Percentiles rank a stretch among this genome's conserved stretches.
Evolutionary conservation across 805 yeast species (phyloP).

Genomic region (Metahyphopichia silvanorum): DNA sequence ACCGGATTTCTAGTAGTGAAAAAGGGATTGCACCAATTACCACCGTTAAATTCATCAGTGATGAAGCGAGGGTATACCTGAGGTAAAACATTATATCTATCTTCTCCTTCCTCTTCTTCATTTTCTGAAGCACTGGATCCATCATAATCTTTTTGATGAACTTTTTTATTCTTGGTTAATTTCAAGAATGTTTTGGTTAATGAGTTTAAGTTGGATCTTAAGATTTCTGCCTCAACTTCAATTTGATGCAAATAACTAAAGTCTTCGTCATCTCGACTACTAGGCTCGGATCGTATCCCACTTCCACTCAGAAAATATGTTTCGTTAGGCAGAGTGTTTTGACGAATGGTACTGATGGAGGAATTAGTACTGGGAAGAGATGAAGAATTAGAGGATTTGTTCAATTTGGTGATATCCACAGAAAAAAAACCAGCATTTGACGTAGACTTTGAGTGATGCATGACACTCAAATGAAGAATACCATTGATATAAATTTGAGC

Average conservation of each 20-base stretch:
- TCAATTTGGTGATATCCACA: constrained; percentile 26
- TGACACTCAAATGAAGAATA: constrained; percentile 50
- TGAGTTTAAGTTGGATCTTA: constrained; percentile 29
- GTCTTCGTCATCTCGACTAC: constrained; percentile 6
- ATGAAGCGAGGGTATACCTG: constrained; percentile 70
- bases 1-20: constrained; percentile 37
- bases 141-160: constrained; percentile 32
- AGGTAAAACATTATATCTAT: constrained; percentile 45
- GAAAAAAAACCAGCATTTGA: constrained; percentile 26
- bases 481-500: constrained; percentile 67
- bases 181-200: constrained; percentile 27
- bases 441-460: constrained; percentile 26
- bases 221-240: constrained; percentile 33
- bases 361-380: background rate
- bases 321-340: constrained; percentile 1
- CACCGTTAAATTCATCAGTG: constrained; percentile 66
- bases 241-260: constrained; percentile 34
- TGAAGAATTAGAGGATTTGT: constrained; percentile 12
- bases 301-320: constrained; percentile 1
- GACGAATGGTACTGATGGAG: background rate
- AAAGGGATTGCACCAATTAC: constrained; percentile 76
- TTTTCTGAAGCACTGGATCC: constrained; percentile 36
- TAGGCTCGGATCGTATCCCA: background rate
- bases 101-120: constrained; percentile 24
- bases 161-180: constrained; percentile 30